Evolutionary conservation across 2,329 filamentous ascomycete species (phyloP).

Genomic region (Aureobasidium subglaciale): DNA sequence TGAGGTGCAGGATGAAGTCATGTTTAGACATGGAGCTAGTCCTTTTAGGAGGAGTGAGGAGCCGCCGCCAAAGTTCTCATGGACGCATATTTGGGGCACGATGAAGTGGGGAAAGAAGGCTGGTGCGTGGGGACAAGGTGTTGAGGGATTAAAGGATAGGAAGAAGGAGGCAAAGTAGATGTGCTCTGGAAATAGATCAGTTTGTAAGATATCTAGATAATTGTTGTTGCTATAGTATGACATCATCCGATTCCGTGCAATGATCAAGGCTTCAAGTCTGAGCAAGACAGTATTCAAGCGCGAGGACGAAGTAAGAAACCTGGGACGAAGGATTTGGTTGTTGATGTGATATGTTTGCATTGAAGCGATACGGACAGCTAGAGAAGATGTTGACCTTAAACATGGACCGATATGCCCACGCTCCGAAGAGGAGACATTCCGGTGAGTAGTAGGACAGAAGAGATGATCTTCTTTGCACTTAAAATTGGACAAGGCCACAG

Average conservation of each 20-base stretch:
- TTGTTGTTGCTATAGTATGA: no score
- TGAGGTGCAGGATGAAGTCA: slow-evolving; percentile 25
- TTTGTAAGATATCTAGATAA: neutral
- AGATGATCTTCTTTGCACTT: slow-evolving; percentile 61
- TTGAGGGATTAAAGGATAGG: slow-evolving; percentile 39
- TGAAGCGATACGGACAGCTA: no score
- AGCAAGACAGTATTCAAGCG: no score
- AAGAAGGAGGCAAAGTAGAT: slow-evolving; percentile 28
- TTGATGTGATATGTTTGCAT: no score
- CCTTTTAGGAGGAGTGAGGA: slow-evolving; percentile 40
- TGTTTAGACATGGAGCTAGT: slow-evolving; percentile 38
- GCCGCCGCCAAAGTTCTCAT: slow-evolving; percentile 45
- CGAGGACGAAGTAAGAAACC: no score
- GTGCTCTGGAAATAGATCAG: neutral
- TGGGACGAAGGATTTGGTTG: no score
- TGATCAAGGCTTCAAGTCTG: no score
- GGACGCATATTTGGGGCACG: slow-evolving; percentile 49
- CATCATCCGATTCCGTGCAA: no score
- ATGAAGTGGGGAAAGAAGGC: slow-evolving; percentile 47
- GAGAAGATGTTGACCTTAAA: slow-evolving; percentile 47
- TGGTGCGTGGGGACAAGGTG: slow-evolving; percentile 46
- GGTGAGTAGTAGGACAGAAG: slow-evolving; percentile 35
- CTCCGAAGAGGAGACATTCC: slow-evolving; percentile 30
- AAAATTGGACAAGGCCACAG: slow-evolving; percentile 5
- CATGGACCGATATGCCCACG: slow-evolving; percentile 65